Conservation (phyloP, 2,329 filamentous ascomycete genomes). For the Cordyceps farinosa region DNA sequence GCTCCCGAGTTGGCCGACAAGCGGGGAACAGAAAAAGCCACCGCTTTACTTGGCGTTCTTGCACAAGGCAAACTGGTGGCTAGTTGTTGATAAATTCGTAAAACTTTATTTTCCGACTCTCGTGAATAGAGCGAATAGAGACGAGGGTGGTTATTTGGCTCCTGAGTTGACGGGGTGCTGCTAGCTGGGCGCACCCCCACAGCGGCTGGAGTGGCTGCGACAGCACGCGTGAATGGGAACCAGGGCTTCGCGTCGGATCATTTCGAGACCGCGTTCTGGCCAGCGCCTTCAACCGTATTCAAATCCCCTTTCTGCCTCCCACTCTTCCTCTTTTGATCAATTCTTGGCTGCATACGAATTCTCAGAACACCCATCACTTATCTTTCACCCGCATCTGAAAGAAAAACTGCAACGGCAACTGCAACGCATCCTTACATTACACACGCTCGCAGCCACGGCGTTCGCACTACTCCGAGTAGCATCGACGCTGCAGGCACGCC, state of each 20-base stretch:
- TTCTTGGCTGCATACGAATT: neutral
- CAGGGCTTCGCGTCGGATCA: slow-evolving; percentile 10
- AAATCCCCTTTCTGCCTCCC: neutral
- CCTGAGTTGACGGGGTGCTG: neutral
- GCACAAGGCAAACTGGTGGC: too few relatives aligned
- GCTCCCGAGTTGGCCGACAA: too few relatives aligned
- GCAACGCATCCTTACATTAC: neutral
- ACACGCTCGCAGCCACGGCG: slow-evolving; percentile 7
- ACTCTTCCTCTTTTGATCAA: neutral
- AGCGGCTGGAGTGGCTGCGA: neutral
- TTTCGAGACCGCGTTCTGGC: neutral
- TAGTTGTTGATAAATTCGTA: too few relatives aligned
- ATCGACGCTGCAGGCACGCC: slow-evolving; percentile 2
- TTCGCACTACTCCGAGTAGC: neutral
- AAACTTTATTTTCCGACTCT: too few relatives aligned
- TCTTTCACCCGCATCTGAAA: neutral
- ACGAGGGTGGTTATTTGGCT: too few relatives aligned
- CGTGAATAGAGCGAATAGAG: too few relatives aligned
- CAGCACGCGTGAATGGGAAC: slow-evolving; percentile 14
- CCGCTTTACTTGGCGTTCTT: too few relatives aligned
- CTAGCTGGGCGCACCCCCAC: neutral
- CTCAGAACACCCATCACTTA: too few relatives aligned
- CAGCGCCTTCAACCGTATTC: neutral
- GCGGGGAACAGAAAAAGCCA: too few relatives aligned
- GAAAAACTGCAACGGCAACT: neutral